A percentile compares a stretch with the other conserved stretches of the same genome.
These are phyloP conservation scores for Melanopsichium pennsylvanicum DNA, from an alignment of 1,284 basidiomycete species.

Conservation along the genomic window DNA sequence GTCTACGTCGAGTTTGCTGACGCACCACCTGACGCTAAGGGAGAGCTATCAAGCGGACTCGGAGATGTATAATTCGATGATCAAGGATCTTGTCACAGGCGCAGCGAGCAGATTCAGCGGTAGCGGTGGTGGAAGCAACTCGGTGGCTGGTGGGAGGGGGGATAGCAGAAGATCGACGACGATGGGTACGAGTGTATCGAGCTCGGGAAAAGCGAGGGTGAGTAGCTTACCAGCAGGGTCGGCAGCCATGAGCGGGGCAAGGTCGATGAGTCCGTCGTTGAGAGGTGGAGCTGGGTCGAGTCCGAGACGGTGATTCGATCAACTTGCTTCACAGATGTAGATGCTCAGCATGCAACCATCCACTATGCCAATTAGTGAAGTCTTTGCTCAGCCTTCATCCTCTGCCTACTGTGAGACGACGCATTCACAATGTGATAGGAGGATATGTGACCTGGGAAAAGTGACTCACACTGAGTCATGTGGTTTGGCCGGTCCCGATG, in stretches of 20 bases:
- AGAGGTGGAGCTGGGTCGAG: constrained; percentile 22
- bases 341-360: no score
- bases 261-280: constrained; percentile 28
- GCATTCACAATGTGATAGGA: no score
- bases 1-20: constrained; percentile 52
- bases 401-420: no score
- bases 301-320: constrained; percentile 9
- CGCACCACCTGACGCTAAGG: constrained; percentile 59
- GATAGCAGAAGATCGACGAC: constrained; percentile 27
- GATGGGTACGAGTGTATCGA: constrained; percentile 18
- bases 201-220: constrained; percentile 18
- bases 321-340: no score
- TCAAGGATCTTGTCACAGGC: constrained; percentile 61
- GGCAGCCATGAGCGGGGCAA: constrained; percentile 15
- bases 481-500: no score
- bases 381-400: no score
- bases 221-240: constrained; percentile 18
- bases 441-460: no score
- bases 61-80: constrained; percentile 63
- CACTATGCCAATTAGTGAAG: no score
- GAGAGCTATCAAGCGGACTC: constrained; percentile 58
- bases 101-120: constrained; percentile 48
- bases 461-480: no score
- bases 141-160: constrained; percentile 16
- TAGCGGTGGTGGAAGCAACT: constrained; percentile 9